Percentiles rank a stretch among this genome's conserved stretches.
Conservation (phyloP, 1,139 yeast species). For the Yamadazyma buinensis region DNA sequence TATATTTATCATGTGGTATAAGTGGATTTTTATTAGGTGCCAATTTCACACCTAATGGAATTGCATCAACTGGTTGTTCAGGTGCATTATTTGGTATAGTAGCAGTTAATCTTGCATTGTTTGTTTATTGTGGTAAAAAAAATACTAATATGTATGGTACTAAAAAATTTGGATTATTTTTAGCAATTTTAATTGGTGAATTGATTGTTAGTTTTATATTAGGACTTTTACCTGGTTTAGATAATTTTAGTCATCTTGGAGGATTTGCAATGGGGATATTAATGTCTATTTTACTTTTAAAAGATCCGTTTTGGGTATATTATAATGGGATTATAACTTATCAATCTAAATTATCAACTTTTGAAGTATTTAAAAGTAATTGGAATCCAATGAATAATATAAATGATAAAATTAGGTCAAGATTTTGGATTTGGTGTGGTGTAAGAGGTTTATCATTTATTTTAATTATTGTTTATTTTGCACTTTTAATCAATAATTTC, state of each 20-base stretch:
- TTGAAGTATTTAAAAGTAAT: slow-evolving; percentile 39
- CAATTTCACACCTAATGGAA: slow-evolving; percentile 67
- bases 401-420: slow-evolving; percentile 29
- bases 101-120: slow-evolving; percentile 57
- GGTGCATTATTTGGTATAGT: slow-evolving; percentile 72
- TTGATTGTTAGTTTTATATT: slow-evolving; percentile 58
- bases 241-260: slow-evolving; percentile 74
- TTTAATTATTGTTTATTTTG: slow-evolving; percentile 50
- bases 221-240: slow-evolving; percentile 71
- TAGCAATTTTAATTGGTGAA: slow-evolving; percentile 51
- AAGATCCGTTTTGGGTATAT: slow-evolving; percentile 55
- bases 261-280: slow-evolving; percentile 67
- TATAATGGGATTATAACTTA: slow-evolving; percentile 40
- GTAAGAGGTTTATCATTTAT: slow-evolving; percentile 46
- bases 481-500: slow-evolving; percentile 46
- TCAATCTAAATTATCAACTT: slow-evolving; percentile 31
- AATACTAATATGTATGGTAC: slow-evolving; percentile 43
- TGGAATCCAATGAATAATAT: slow-evolving; percentile 40
- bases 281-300: slow-evolving; percentile 48
- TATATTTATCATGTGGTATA: slow-evolving; percentile 62
- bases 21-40: slow-evolving; percentile 70
- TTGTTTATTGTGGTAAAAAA: slow-evolving; percentile 53
- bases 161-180: slow-evolving; percentile 39
- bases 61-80: slow-evolving; percentile 72
- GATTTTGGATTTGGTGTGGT: slow-evolving; percentile 48